Evolutionary conservation across 2,329 filamentous ascomycete genomes (phyloP), one percentile per base, ranked within the genome.

Genomic region (Annulohypoxylon truncatum): DNA sequence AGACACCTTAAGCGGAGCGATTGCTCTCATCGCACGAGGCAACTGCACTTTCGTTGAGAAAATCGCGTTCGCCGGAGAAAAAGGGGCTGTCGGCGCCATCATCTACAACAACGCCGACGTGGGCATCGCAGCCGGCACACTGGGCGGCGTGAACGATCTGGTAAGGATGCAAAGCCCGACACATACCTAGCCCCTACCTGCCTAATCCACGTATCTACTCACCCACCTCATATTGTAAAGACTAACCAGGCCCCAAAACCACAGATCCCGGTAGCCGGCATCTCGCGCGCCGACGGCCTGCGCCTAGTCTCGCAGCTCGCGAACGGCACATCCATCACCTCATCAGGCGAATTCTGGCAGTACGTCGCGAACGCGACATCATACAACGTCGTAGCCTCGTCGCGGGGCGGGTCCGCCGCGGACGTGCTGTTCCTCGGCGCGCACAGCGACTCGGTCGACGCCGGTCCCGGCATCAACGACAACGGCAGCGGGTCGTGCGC

Each of bases 401-500:
- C 87, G 9, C 85, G 83, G 66, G 78, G 77, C 12, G 88, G 88
- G 44, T 85, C 90, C 74, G 83, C 85, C 15, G 77, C 87, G 67
- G 88, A 89, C 72, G 80, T 86, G 31, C 80, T 90, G 48, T 83
- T 86, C 52, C 77, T 90, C 12, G 87, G 87, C 42, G 87, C 83
- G 2, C 88, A 90, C 77, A 84, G 83, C 15, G 88, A 90, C 77
- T 87, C 84, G 5, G 88, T 90, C 18, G 80, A 82, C 26, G 84
- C 82, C 2, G 88, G 88, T 0, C 88, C 88, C 0, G 88, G 88
- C 4, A 89, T 91, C 79, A 91, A 90, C 75, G 89, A 90, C 74
- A 85, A 91, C 71, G 89, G 88, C 51, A 86, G 83, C 12, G 88
- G 88, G 15, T 82, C 83, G 1, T 84, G 89, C 66, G 83, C 83